Conservation (phyloP, 495 filamentous ascomycete species). For the Penicillium lividum region DNA sequence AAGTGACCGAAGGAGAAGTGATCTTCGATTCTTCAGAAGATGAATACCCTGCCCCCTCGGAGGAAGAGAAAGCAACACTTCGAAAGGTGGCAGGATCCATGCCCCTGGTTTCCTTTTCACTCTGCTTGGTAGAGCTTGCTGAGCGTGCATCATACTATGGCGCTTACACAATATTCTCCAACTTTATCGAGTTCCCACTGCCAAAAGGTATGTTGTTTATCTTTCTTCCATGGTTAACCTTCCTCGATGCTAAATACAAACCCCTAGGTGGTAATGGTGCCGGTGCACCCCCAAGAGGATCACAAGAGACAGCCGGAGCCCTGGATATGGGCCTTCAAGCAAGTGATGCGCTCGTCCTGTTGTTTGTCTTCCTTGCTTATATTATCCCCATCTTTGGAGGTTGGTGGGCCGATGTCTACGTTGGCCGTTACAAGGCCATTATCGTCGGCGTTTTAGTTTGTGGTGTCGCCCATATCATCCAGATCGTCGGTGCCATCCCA, state of each 20-base stretch:
- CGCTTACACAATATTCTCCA: slow-evolving; percentile 56
- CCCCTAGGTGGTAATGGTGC: slow-evolving; percentile 57
- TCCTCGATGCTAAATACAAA: neutral
- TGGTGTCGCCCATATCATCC: slow-evolving; percentile 64
- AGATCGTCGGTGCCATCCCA: slow-evolving; percentile 61
- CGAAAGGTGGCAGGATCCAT: slow-evolving; percentile 57
- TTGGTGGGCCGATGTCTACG: slow-evolving; percentile 59
- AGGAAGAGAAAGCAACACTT: slow-evolving; percentile 54
- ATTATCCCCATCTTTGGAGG: slow-evolving; percentile 58
- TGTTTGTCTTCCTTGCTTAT: slow-evolving; percentile 63
- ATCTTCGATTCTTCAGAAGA: neutral
- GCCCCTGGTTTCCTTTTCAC: slow-evolving; percentile 48
- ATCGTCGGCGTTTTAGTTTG: slow-evolving; percentile 63
- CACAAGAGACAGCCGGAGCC: slow-evolving; percentile 58
- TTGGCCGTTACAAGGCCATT: slow-evolving; percentile 56
- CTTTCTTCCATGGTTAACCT: too few relatives aligned
- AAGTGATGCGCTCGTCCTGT: slow-evolving; percentile 58
- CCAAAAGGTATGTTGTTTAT: slow-evolving; percentile 34
- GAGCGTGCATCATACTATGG: slow-evolving; percentile 62
- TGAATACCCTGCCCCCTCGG: slow-evolving; percentile 51
- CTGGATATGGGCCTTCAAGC: slow-evolving; percentile 59
- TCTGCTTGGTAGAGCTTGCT: slow-evolving; percentile 61
- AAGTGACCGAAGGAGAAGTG: neutral
- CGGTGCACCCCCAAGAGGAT: slow-evolving; percentile 57
- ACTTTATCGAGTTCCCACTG: slow-evolving; percentile 57